Percentiles rank a stretch among this genome's conserved stretches.
phyloP scores from a whole-genome alignment of 2,329 filamentous ascomycete species.

The Zelopaecilomyces penicillatus region DNA sequence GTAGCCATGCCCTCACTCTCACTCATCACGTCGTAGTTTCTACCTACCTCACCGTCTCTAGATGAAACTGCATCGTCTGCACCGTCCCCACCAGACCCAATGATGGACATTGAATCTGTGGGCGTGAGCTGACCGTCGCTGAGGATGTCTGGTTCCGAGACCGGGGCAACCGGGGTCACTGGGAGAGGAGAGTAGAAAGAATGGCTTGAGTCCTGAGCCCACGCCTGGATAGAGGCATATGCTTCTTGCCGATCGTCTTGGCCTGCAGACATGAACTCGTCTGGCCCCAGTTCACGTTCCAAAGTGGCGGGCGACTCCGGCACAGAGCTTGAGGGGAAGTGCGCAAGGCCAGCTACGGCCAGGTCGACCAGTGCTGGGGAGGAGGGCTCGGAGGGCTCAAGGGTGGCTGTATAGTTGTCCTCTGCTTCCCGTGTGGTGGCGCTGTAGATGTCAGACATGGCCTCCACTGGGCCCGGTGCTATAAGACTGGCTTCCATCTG shows the following conservation, averaged over 20 bases:
- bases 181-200: conserved; percentile 56
- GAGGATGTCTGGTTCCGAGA: conserved; percentile 44
- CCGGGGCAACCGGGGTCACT: conserved; percentile 37
- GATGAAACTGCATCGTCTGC: conserved; percentile 34
- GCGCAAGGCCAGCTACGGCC: conserved; percentile 12
- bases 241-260: conserved; percentile 39
- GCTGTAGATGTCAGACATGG: conserved; percentile 48
- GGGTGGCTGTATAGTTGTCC: conserved; percentile 15
- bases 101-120: conserved; percentile 48
- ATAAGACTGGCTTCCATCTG: conserved; percentile 33
- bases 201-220: conserved; percentile 46
- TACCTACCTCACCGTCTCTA: conserved; percentile 27
- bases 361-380: conserved; percentile 27
- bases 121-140: conserved; percentile 50
- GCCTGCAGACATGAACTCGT: conserved; percentile 46
- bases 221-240: conserved; percentile 56
- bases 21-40: conserved; percentile 48
- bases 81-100: conserved; percentile 42
- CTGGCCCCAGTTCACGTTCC: conserved; percentile 27
- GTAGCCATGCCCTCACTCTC: conserved; percentile 52
- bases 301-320: conserved; percentile 20
- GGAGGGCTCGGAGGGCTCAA: conserved; percentile 14
- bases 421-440: conserved; percentile 39
- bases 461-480: conserved; percentile 38
- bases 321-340: conserved; percentile 8